Percentiles rank a stretch among this genome's conserved stretches.
These are phyloP conservation scores for sorghum (Sorghum bicolor) DNA, from an alignment of 176 grass and related monocot genomes.

Conservation along the genomic window DNA sequence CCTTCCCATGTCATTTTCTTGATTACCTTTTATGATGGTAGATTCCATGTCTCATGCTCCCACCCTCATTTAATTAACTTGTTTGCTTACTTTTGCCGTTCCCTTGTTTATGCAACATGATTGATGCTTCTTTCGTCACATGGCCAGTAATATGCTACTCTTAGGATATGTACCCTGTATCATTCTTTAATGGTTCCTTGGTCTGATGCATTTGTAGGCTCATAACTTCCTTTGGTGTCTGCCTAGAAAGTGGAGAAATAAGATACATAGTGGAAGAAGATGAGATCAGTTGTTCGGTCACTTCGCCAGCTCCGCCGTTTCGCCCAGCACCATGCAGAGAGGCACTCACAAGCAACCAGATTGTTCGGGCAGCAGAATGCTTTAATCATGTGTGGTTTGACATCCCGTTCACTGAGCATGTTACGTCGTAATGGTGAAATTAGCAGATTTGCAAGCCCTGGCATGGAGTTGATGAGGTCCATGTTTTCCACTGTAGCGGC, in stretches of 20 bases:
- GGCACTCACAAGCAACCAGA: constrained; percentile 22
- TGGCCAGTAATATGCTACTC: background rate
- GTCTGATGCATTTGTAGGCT: constrained; percentile 21
- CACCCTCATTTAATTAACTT: background rate
- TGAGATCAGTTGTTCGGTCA: constrained; percentile 59
- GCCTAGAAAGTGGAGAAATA: constrained; percentile 1
- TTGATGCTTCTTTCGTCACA: background rate
- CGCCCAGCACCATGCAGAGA: constrained; percentile 9
- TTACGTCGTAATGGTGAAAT: constrained; percentile 23
- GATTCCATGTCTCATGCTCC: constrained; percentile 22
- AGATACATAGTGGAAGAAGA: constrained; percentile 41
- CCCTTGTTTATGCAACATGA: constrained; percentile 32
- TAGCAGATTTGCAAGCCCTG: constrained; percentile 34
- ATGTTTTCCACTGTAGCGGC: constrained; percentile 35
- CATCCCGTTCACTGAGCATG: constrained; percentile 24
- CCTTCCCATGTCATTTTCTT: constrained; percentile 17
- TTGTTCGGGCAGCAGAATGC: constrained; percentile 37
- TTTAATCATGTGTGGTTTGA: constrained; percentile 22
- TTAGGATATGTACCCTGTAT: background rate
- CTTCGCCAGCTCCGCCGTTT: constrained; percentile 47
- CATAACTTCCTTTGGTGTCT: background rate
- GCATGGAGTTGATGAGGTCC: constrained; percentile 33
- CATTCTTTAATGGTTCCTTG: constrained; percentile 12
- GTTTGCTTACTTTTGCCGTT: constrained; percentile 23
- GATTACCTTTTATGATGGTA: constrained; percentile 2